Evolutionary conservation across 495 filamentous ascomycete genomes (phyloP).

Genomic region (Neurospora discreta): DNA sequence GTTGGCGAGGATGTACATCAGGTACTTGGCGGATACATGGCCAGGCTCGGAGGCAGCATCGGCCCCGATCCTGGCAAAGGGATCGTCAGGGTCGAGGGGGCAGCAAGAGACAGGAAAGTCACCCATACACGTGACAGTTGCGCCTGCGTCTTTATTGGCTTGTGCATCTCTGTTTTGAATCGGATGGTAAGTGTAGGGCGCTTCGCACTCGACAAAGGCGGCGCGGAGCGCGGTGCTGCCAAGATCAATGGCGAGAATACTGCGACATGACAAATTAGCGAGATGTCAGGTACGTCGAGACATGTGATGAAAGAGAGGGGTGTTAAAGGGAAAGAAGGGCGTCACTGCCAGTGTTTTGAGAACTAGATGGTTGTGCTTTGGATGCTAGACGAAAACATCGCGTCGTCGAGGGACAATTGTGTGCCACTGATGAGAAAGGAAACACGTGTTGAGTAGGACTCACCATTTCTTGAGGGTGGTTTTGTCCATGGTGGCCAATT

Average conservation of each 20-base stretch:
- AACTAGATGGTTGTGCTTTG: neutral
- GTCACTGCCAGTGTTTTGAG: neutral
- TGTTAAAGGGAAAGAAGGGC: neutral
- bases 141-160: neutral
- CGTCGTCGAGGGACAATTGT: neutral
- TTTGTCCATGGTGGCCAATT: neutral
- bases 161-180: neutral
- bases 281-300: neutral
- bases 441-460: neutral
- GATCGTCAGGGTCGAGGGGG: neutral
- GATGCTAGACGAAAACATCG: neutral
- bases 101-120: slow-evolving; percentile 2
- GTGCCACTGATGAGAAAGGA: neutral
- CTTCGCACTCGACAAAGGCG: neutral
- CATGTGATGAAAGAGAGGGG: neutral
- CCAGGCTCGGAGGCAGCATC: neutral
- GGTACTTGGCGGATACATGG: slow-evolving; percentile 1
- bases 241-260: neutral
- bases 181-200: neutral
- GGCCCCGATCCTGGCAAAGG: neutral
- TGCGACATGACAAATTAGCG: neutral
- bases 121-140: neutral
- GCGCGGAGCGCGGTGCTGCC: neutral
- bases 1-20: slow-evolving; percentile 5
- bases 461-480: neutral